Evolutionary conservation across 257 asterid genomes (phyloP).

Genomic region (Solanum medicagineum): DNA sequence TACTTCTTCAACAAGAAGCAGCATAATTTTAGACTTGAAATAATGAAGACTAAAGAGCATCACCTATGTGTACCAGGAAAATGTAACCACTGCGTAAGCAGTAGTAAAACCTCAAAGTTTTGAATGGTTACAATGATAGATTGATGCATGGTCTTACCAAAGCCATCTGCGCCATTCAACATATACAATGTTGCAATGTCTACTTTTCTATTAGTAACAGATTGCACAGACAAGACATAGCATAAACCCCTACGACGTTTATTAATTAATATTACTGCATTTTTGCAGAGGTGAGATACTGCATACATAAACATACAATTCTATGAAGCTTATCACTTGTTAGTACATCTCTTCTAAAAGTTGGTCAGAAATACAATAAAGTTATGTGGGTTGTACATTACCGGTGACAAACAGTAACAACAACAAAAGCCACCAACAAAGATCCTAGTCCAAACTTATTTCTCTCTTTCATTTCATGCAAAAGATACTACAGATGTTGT

Average conservation of each 20-base stretch:
- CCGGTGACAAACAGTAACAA: background rate
- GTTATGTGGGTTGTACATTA: background rate
- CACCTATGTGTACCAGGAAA: background rate
- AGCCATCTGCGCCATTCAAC: background rate
- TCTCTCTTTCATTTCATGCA: background rate
- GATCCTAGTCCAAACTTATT: background rate
- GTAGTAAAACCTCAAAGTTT: background rate
- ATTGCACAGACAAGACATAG: background rate
- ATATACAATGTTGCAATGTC: background rate
- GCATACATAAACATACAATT: background rate
- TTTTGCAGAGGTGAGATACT: background rate
- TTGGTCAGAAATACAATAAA: background rate
- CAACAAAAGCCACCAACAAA: background rate
- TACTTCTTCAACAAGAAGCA: background rate
- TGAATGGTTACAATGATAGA: background rate
- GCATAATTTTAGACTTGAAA: background rate
- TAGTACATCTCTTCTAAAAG: background rate
- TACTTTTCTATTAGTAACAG: background rate
- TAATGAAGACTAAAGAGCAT: background rate
- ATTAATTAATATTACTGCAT: background rate
- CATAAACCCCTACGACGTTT: background rate
- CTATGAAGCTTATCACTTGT: background rate
- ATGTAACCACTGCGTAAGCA: background rate
- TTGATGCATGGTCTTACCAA: background rate
- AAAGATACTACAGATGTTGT: background rate